Evolutionary conservation across 176 grass and related monocot genomes (phyloP), one percentile per base, ranked within the genome.

Genomic region (Juncus inflexus): DNA sequence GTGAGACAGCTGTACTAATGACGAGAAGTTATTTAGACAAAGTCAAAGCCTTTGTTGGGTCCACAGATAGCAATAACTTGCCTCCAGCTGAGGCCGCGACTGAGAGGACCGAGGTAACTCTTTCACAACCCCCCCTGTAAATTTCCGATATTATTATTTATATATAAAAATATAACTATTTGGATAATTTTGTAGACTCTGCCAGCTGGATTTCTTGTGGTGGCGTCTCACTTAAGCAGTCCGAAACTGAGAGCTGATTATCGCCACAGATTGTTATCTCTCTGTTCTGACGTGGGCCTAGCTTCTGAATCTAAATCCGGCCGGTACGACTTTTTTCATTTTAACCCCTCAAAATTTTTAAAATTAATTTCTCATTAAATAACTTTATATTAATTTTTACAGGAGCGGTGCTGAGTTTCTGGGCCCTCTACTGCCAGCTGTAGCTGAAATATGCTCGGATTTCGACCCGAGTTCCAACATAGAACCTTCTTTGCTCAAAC

Each of bases 11-110:
- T 86, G 94, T 97, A 58, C 83, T 97, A 76, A 97, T 97, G 94
- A 97, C 94, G 72, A 97, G 94, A 83, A 97, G 94, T 70, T 97
- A 97, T 72, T 84, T 97, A 14, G 88, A 92, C 76, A 97, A 97
- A 85, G 80, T 89, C 61, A 97, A 92, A 80, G 81, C 77, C 77
- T 65, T 84, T 47, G 94, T 82, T 39, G 94, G 77, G 75, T 69
- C 75, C 58, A 63, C 80, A 77, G 87, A 86, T 81, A 82, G 81
- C 71, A 89, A 79, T 58, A 86, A 71, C 74, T 52, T 80, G 28
- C 88, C 88, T 14, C 88, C 88, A 12, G 57, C 82, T 59, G 94
- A 99, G 74, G 85, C 88, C 63, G 86, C 80, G 66, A 89, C 80
- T 50, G 94, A 99, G 77, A 73, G 94, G 75, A 72, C 80, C 67